Base-by-base conservation (phyloP, 129 eudicot species). In the Helianthus tuberosus region DNA sequence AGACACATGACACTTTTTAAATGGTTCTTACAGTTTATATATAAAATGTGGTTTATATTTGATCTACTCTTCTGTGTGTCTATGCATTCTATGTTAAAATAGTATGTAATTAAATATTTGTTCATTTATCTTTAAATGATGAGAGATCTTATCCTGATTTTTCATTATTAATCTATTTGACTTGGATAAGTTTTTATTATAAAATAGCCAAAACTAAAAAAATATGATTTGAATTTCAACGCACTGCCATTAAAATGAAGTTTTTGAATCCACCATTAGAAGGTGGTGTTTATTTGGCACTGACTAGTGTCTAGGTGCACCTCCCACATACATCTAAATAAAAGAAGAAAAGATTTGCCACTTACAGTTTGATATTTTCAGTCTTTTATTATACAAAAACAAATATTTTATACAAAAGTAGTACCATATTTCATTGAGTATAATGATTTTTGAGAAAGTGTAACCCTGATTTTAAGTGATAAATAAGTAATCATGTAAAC, bases 241-340 rank as follows among this genome's bases (percentile, higher is more conserved):
- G 50, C 69, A 64, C 69, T 64, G 12, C 69, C 69, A 68, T 48
- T 43, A 70, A 35, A 70, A 70, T 50, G 52, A 61, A 32, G 43
- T 29, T 61, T 29, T 12, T 38, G 66, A 71, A 54, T 71, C 75
- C 54, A 70, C 53, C 64, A 16, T 71, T 71, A 54, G 5, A 27
- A 68, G 52, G 65, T 71, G 75, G 51, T 16, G 75, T 39, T 38
- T 36, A 16, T 64, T 64, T 47, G 54, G 59, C 59, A 41, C 43
- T 70, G 13, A 44, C 66, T 27, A 71, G 66, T 71, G 75, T 47
- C 27, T 11, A 29, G 60, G 73, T 68, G 73, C 59, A 68, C 59
- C 54, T 71, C 47, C 75, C 66, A 71, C 66, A 55, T 38, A 54
- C 53, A 59, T 53, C 75, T 25, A 53, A 70, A 70, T 25, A 53